Conservation (phyloP, 495 filamentous ascomycete species). For the Glonium stellatum region DNA sequence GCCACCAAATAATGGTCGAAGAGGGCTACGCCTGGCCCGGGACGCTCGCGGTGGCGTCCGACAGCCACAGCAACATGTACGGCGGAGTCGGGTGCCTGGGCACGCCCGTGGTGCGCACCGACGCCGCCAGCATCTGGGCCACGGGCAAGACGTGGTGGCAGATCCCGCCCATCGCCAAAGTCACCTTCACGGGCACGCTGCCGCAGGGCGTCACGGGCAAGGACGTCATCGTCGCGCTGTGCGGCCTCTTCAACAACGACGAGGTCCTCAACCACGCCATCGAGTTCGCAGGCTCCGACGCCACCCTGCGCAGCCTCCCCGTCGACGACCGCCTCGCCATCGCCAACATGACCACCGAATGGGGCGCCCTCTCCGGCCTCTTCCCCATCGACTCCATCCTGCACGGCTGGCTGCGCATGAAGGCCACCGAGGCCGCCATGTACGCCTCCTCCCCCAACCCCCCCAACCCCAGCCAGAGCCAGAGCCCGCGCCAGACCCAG, state of each 20-base stretch:
- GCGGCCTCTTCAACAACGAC: conserved; percentile 79
- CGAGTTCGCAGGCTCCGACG: conserved; percentile 75
- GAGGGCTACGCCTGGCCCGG: conserved; percentile 79
- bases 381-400: conserved; percentile 79
- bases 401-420: conserved; percentile 66
- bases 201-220: conserved; percentile 85
- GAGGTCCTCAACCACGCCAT: conserved; percentile 91
- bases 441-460: too few species aligned
- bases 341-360: conserved; percentile 94
- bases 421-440: conserved; percentile 64
- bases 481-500: too few species aligned
- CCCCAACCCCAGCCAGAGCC: too few species aligned
- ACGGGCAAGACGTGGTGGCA: conserved; percentile 85
- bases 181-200: conserved; percentile 68
- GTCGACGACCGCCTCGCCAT: conserved; percentile 79
- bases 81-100: conserved; percentile 75
- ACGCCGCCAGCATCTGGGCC: conserved; percentile 81
- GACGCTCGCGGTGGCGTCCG: conserved; percentile 72
- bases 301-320: conserved; percentile 67
- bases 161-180: conserved; percentile 74
- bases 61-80: conserved; percentile 85
- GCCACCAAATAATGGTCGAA: conserved; percentile 86
- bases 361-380: conserved; percentile 74
- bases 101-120: conserved; percentile 79
- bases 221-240: conserved; percentile 88